These are phyloP conservation scores for Nicotiana rustica DNA, from an alignment of 305 asterid species.

Conservation along the genomic window DNA sequence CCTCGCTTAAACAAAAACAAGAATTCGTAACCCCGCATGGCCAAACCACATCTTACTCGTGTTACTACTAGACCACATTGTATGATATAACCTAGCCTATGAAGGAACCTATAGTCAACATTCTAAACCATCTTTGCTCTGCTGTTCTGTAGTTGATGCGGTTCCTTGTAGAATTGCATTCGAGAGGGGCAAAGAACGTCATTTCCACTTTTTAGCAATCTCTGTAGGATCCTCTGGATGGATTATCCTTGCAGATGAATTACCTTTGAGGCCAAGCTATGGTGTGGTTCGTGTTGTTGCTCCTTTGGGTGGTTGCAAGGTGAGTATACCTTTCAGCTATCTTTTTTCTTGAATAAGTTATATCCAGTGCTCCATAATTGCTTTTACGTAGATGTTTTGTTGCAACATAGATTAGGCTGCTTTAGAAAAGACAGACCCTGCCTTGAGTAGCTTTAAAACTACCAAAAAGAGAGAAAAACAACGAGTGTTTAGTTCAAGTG, in stretches of 20 bases:
- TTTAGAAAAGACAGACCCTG: not conserved
- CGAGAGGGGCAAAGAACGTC: conserved; percentile 97
- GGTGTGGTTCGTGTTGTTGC: conserved; percentile 88
- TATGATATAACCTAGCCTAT: not conserved
- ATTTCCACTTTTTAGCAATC: conserved; percentile 75
- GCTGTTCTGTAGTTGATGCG: conserved; percentile 70
- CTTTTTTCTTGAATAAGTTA: conserved; percentile 4
- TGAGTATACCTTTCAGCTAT: conserved; percentile 51
- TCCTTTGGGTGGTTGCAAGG: conserved; percentile 94
- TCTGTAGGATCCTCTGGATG: conserved; percentile 83
- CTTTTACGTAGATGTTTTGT: conserved; percentile 3
- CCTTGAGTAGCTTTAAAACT: conserved; percentile 6
- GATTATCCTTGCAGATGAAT: conserved; percentile 89
- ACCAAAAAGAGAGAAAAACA: not conserved
- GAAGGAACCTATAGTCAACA: conserved; percentile 32
- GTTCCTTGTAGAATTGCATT: conserved; percentile 96
- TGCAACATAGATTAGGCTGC: not conserved
- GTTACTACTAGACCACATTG: not conserved
- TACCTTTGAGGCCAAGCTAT: conserved; percentile 56
- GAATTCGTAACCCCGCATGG: not conserved
- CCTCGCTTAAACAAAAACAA: not conserved
- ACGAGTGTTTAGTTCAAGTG: too few relatives aligned
- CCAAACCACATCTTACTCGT: conserved; percentile 26
- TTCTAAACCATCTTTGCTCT: conserved; percentile 42
- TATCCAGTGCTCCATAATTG: not conserved